Evolutionary conservation across 1,284 basidiomycete species (phyloP).

Genomic region (Trichosporon sp.): DNA sequence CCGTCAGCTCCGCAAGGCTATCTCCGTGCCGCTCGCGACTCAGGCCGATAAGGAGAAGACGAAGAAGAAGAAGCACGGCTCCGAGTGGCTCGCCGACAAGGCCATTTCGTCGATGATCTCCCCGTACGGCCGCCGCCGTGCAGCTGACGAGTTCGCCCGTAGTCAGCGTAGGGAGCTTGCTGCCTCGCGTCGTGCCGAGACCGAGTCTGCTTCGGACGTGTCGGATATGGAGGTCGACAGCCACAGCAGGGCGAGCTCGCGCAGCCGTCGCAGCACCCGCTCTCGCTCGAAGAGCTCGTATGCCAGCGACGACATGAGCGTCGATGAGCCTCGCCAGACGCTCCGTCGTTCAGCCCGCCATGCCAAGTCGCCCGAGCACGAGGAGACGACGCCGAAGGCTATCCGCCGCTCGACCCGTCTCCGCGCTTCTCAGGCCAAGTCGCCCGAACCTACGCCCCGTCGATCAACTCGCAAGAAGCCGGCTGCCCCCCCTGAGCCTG

Average conservation of each 20-base stretch:
- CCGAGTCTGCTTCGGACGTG: conserved; percentile 22
- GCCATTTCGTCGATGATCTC: conserved; percentile 52
- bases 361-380: conserved; percentile 23
- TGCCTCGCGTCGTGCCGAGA: conserved; percentile 6
- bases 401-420: conserved; percentile 29
- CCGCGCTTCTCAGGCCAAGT: conserved; percentile 34
- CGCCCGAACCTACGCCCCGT: conserved; percentile 16
- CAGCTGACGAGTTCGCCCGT: conserved; percentile 40
- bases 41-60: conserved; percentile 44
- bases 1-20: conserved; percentile 46
- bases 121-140: conserved; percentile 52
- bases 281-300: conserved; percentile 24
- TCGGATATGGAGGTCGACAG: conserved; percentile 32
- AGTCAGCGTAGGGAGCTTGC: conserved; percentile 35
- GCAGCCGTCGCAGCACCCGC: conserved; percentile 21
- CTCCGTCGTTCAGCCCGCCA: conserved; percentile 16
- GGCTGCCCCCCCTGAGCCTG: conserved; percentile 25
- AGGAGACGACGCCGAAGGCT: conserved; percentile 40
- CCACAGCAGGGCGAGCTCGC: conserved; percentile 18
- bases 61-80: conserved; percentile 30
- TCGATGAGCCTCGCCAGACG: conserved; percentile 21
- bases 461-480: conserved; percentile 20
- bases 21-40: conserved; percentile 52
- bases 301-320: conserved; percentile 24
- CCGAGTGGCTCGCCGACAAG: conserved; percentile 34